Base-by-base conservation (phyloP, 169 alveolate species). In the Theileria luwenshuni region DNA sequence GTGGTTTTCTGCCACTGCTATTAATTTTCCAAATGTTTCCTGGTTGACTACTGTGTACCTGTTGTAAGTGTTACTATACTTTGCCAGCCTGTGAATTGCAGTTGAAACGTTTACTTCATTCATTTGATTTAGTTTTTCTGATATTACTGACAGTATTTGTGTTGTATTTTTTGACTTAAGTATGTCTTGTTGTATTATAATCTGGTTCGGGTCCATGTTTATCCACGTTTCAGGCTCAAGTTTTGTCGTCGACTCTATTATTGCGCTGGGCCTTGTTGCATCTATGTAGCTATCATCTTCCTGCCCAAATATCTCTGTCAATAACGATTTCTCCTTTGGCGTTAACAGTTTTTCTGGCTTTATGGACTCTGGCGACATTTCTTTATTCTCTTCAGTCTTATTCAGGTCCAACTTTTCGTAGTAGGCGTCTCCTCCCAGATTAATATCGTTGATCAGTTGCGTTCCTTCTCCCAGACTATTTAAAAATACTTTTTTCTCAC, bases 201-300 rank as follows among this genome's bases (percentile, higher is more conserved):
- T 72, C 15, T 81, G 84, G 35, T 71, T 71, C 27, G 85, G 84
- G 48, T 81, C 52, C 89, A 81, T 81, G 58, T 81, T 81, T 23
- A 81, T 32, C 89, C 89, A 81, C 33, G 84, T 81, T 62, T 81
- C 89, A 10, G 89, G 80, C 45, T 81, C 89, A 21, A 81, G 60
- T 30, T 45, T 74, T 27, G 89, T 74, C 23, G 52, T 63, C 1
- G 89, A 70, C 12, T 33, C 81, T 7, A 81, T 81, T 17, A 81
- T 79, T 7, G 89, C 84, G 30, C 81, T 68, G 27, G 89, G 89
- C 27, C 77, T 64, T 7, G 84, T 74, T 3, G 89, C 89, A 48
- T 73, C 85, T 21, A 81, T 74, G 23, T 62, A 58, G 48, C 54
- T 62, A 12, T 62, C 72, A 19, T 62, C 58, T 17, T 43, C 65